These are phyloP conservation scores for Nymphaea thermarum DNA, from an alignment of 164 flowering plant genomes.

Conservation along the genomic window DNA sequence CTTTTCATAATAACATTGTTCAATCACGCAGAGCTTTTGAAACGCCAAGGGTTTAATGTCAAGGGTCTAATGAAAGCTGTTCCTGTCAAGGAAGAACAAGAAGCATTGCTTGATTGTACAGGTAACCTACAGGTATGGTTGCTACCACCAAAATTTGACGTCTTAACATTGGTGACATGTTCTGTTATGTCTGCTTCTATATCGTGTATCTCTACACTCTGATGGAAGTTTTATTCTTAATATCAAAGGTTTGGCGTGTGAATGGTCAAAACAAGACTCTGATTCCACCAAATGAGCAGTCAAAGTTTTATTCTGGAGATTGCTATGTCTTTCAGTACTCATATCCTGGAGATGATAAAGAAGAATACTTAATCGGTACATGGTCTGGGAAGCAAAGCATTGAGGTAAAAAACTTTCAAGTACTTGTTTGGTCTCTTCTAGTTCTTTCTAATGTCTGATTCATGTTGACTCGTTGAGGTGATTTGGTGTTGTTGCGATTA, in stretches of 20 bases:
- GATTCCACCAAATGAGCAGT: conserved; percentile 60
- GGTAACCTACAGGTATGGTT: conserved; percentile 76
- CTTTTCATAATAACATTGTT: background rate
- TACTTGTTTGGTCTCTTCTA: background rate
- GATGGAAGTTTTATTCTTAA: background rate
- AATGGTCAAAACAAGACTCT: conserved; percentile 63
- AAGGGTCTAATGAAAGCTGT: conserved; percentile 89
- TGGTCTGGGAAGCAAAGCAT: conserved; percentile 95
- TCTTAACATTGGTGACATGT: background rate
- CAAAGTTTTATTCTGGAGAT: conserved; percentile 89
- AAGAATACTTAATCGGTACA: conserved; percentile 82
- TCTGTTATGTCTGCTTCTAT: background rate
- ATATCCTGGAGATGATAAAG: conserved; percentile 87
- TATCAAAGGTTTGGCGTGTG: conserved; percentile 86
- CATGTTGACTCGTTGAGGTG: background rate
- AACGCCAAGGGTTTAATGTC: conserved; percentile 92
- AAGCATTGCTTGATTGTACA: conserved; percentile 85
- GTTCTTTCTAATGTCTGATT: background rate
- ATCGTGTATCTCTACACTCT: background rate
- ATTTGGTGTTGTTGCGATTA: too few relatives aligned
- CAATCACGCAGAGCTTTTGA: conserved; percentile 59
- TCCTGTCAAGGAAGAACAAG: conserved; percentile 86
- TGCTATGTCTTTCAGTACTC: conserved; percentile 92
- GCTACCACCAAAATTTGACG: conserved; percentile 3
- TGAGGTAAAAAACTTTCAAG: conserved; percentile 31